phyloP scores from a whole-genome alignment of 306 rosid species.

The Medicago truncatula region DNA sequence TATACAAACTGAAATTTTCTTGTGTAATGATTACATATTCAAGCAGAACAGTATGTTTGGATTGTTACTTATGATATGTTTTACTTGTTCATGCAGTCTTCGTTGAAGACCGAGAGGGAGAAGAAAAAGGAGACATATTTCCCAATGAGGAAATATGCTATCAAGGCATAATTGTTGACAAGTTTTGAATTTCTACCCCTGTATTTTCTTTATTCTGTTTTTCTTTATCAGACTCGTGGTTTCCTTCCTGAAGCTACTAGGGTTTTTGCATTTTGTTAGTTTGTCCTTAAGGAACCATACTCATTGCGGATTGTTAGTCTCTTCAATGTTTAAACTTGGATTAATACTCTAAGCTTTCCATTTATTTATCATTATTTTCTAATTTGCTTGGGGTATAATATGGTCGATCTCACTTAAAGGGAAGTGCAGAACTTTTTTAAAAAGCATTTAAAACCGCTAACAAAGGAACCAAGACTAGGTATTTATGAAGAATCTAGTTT shows the following conservation, averaged over 20 bases:
- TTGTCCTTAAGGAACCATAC: neutral
- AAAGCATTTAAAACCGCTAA: no score
- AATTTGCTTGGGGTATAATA: no score
- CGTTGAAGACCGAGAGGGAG: conserved; percentile 78
- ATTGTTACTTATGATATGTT: neutral
- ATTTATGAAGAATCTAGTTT: no score
- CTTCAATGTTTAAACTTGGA: neutral
- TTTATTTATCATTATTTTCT: neutral
- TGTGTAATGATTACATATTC: no score
- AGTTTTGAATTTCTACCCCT: conserved; percentile 43
- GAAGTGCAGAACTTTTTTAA: neutral
- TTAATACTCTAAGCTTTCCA: neutral
- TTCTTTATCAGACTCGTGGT: neutral
- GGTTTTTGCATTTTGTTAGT: neutral
- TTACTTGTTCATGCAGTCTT: conserved; percentile 52
- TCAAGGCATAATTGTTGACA: conserved; percentile 63
- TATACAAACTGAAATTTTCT: neutral
- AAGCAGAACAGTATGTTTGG: neutral
- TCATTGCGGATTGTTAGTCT: neutral
- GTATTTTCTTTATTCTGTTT: conserved; percentile 33
- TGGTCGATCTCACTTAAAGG: neutral
- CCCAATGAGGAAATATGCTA: conserved; percentile 88
- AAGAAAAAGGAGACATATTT: conserved; percentile 73
- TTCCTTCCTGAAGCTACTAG: neutral
- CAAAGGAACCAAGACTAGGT: no score